These are phyloP conservation scores for Spinacia oleracea DNA, from an alignment of 179 eudicot species.

Conservation along the genomic window DNA sequence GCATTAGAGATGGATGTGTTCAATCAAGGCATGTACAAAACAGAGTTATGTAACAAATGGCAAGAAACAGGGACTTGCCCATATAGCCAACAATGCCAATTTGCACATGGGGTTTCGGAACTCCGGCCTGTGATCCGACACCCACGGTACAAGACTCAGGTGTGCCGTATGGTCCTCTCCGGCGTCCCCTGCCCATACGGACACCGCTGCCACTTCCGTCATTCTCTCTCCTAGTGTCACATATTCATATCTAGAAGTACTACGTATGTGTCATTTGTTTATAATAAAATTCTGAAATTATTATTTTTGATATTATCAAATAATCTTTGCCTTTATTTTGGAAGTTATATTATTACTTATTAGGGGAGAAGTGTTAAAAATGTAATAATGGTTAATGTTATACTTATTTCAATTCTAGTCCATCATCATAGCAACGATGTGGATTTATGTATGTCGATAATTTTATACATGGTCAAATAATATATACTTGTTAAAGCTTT, in stretches of 20 bases:
- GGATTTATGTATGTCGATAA: slow-evolving; percentile 17
- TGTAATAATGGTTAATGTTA: slow-evolving; percentile 8
- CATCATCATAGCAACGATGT: not conserved
- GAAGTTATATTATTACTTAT: not conserved
- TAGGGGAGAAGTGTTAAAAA: not conserved
- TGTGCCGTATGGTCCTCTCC: slow-evolving; percentile 64
- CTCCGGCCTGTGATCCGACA: slow-evolving; percentile 74
- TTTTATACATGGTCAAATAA: slow-evolving; percentile 3
- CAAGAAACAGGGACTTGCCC: slow-evolving; percentile 65
- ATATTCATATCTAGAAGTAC: too few relatives aligned
- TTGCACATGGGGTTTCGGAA: slow-evolving; percentile 70
- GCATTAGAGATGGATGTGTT: slow-evolving; percentile 60
- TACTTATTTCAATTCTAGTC: not conserved
- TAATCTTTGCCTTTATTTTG: not conserved
- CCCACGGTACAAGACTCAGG: slow-evolving; percentile 72
- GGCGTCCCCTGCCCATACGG: slow-evolving; percentile 66
- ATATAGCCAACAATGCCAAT: slow-evolving; percentile 58
- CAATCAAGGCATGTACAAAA: slow-evolving; percentile 74
- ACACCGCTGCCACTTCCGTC: slow-evolving; percentile 82
- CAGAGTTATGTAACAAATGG: slow-evolving; percentile 82
- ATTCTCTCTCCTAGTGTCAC: slow-evolving; percentile 31
- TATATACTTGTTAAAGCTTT: not conserved
- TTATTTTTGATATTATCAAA: not conserved
- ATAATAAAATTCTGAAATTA: not conserved
- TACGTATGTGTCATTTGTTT: not conserved